Evolutionary conservation across 2,329 filamentous ascomycete genomes (phyloP).

Genomic region (Fusarium aywerte): DNA sequence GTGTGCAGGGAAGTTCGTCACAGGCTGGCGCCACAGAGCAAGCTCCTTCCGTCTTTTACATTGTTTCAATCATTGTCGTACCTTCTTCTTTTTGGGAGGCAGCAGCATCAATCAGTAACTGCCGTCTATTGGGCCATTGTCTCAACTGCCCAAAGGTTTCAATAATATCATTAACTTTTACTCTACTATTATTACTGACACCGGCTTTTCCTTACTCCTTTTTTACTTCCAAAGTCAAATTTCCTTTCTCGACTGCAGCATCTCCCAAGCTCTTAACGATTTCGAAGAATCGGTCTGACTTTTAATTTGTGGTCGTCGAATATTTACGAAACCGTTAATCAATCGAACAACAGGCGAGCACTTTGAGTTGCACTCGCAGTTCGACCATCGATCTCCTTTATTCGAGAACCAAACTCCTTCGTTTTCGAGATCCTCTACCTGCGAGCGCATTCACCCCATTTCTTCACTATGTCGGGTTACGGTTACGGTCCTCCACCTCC

Average conservation of each 20-base stretch:
- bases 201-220: neutral
- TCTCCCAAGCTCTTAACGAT: neutral
- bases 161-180: neutral
- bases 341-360: neutral
- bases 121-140: neutral
- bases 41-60: slow-evolving; percentile 27
- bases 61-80: slow-evolving; percentile 15
- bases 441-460: neutral
- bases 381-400: neutral
- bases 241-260: neutral
- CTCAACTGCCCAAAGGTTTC: neutral
- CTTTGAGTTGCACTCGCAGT: neutral
- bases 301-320: neutral
- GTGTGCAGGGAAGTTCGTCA: slow-evolving; percentile 36
- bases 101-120: slow-evolving; percentile 15
- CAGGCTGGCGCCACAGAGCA: slow-evolving; percentile 7
- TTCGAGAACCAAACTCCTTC: neutral
- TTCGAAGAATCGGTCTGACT: slow-evolving; percentile 1
- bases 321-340: neutral
- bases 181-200: neutral
- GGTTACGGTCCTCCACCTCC: slow-evolving; percentile 66
- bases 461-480: slow-evolving; percentile 59
- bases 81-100: slow-evolving; percentile 30
- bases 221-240: neutral
- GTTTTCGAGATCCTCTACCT: neutral